Conservation (phyloP, 1,284 basidiomycete genomes). For the Farysia itapuensis region DNA sequence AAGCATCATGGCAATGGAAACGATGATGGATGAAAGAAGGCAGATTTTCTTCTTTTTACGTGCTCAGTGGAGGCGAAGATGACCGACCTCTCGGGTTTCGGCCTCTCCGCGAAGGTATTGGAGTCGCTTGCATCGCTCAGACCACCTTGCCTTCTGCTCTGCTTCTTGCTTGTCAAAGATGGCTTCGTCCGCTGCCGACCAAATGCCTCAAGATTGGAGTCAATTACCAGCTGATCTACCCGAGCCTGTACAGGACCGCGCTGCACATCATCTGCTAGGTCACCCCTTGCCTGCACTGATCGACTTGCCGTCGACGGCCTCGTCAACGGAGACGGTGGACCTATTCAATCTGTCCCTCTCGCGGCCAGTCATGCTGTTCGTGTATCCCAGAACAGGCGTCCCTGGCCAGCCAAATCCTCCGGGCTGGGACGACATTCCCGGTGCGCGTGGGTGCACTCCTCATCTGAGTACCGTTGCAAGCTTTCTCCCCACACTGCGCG, state of each 20-base stretch:
- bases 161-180: too few relatives aligned
- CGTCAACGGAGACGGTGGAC: constrained; percentile 30
- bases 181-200: too few relatives aligned
- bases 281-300: constrained; percentile 51
- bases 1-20: too few relatives aligned
- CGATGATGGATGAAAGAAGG: too few relatives aligned
- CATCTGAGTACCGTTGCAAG: constrained; percentile 32
- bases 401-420: constrained; percentile 7
- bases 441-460: constrained; percentile 21
- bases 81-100: too few relatives aligned
- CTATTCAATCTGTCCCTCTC: constrained; percentile 49
- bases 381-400: constrained; percentile 22
- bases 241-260: constrained; percentile 13
- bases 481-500: constrained; percentile 9
- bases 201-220: too few relatives aligned
- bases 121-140: too few relatives aligned
- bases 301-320: constrained; percentile 36
- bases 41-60: too few relatives aligned
- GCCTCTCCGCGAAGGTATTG: too few relatives aligned
- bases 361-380: constrained; percentile 47
- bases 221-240: background rate
- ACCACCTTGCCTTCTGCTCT: too few relatives aligned
- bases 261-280: constrained; percentile 49
- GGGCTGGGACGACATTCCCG: constrained; percentile 20
- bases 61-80: too few relatives aligned